Percentiles rank a stretch among this genome's conserved stretches.
These are phyloP conservation scores for Cytospora piceae DNA, from an alignment of 2,329 filamentous ascomycete species.

Conservation along the genomic window DNA sequence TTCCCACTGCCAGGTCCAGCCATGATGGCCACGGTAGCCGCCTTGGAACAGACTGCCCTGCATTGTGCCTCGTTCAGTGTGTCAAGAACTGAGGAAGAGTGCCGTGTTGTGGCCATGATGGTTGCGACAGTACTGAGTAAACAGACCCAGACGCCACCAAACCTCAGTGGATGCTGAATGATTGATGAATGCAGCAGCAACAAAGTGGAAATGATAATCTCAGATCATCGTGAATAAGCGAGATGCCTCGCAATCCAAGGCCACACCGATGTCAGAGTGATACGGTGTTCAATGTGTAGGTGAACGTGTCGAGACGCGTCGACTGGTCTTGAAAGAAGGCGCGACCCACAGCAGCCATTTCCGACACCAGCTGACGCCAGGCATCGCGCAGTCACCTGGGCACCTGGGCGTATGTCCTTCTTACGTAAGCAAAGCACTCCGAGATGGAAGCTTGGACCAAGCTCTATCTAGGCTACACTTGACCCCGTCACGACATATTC, in stretches of 20 bases:
- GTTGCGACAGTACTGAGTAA: constrained; percentile 4
- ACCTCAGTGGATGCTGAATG: not conserved
- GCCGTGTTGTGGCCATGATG: constrained; percentile 29
- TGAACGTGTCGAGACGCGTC: not conserved
- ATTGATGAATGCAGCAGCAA: not conserved
- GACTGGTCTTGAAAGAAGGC: not conserved
- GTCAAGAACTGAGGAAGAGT: constrained; percentile 44
- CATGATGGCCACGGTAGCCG: constrained; percentile 65
- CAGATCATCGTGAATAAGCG: not conserved
- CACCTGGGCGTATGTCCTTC: not conserved
- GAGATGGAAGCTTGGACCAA: not conserved
- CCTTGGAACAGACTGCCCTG: constrained; percentile 57
- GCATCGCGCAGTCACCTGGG: constrained; percentile 1
- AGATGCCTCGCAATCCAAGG: not conserved
- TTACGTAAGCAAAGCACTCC: not conserved
- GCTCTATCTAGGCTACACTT: not conserved
- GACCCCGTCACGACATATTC: not conserved
- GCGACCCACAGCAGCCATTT: not conserved
- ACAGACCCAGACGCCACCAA: constrained; percentile 8
- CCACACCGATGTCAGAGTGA: not conserved
- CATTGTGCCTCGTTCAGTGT: constrained; percentile 60
- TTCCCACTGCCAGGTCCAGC: constrained; percentile 78
- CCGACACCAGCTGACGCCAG: not conserved
- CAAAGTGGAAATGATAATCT: constrained; percentile 22
- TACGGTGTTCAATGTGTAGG: not conserved